Evolutionary conservation across 345 rosid species (phyloP).

Genomic region (Euphorbia lathyris): DNA sequence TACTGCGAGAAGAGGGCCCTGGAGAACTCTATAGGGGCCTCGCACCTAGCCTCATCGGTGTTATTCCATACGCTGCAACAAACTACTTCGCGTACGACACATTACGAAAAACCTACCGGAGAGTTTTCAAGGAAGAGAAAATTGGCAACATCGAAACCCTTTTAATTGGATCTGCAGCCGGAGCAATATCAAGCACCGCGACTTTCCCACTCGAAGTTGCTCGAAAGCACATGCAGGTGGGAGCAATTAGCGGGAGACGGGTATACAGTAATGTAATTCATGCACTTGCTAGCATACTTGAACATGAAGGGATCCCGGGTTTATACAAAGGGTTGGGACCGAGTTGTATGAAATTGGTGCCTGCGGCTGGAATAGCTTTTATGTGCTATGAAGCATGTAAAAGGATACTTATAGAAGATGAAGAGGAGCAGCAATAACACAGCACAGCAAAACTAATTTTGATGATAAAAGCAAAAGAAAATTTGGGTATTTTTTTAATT

Average conservation of each 20-base stretch:
- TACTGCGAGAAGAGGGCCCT: conserved; percentile 72
- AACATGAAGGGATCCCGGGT: conserved; percentile 75
- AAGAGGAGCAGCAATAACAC: conserved; percentile 45
- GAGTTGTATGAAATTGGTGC: conserved; percentile 92
- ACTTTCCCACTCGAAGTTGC: conserved; percentile 97
- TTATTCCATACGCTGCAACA: conserved; percentile 89
- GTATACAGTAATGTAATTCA: conserved; percentile 83
- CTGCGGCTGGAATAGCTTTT: conserved; percentile 97
- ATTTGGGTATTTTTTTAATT: not conserved
- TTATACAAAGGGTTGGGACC: conserved; percentile 90
- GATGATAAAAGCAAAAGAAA: not conserved
- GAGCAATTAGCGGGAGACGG: conserved; percentile 82
- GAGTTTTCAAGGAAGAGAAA: conserved; percentile 67
- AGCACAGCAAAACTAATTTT: not conserved
- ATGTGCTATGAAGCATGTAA: conserved; percentile 99
- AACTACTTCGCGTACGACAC: conserved; percentile 93
- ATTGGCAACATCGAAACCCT: conserved; percentile 89
- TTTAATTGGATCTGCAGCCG: conserved; percentile 79
- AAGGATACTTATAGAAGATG: conserved; percentile 67
- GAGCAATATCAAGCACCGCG: conserved; percentile 86
- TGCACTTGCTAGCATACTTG: conserved; percentile 76
- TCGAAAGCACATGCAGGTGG: conserved; percentile 97
- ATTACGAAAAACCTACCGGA: conserved; percentile 62
- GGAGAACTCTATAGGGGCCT: conserved; percentile 91
- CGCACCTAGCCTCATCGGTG: conserved; percentile 92